A percentile compares a stretch with the other conserved stretches of the same genome.
phyloP scores from a whole-genome alignment of 257 asterid genomes.

The Solanum etuberosum region DNA sequence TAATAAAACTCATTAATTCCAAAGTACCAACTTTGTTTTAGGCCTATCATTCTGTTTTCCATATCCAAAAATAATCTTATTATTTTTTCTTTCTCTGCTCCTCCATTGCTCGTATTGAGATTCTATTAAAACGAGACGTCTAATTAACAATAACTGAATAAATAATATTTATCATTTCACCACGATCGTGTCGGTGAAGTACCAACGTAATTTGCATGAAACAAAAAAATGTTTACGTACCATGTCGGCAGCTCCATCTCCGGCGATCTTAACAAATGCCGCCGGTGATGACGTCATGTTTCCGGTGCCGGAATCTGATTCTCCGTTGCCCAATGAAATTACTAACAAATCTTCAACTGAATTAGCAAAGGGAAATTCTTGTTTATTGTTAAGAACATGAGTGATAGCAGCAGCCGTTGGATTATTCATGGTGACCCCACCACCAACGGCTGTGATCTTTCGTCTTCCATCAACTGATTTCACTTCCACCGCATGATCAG shows the following conservation, averaged over 20 bases:
- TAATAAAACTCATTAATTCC: neutral
- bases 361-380: constrained; percentile 61
- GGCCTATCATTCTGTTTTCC: neutral
- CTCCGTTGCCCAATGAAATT: constrained; percentile 57
- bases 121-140: rapidly evolving
- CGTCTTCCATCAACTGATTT: constrained; percentile 51
- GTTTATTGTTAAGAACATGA: constrained; percentile 73
- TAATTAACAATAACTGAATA: no score
- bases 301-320: constrained; percentile 8
- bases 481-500: constrained; percentile 22
- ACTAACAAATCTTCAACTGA: constrained; percentile 56
- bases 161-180: neutral
- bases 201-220: neutral
- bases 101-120: no score
- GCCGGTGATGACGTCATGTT: constrained; percentile 7
- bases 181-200: neutral
- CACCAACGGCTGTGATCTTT: constrained; percentile 55
- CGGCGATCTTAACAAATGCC: constrained; percentile 40
- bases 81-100: no score
- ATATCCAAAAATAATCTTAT: no score
- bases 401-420: constrained; percentile 86
- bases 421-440: constrained; percentile 54
- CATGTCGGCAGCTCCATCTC: constrained; percentile 80
- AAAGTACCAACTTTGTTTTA: neutral
- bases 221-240: constrained; percentile 5